Evolutionary conservation across 2,329 filamentous ascomycete genomes (phyloP), one percentile per base, ranked within the genome.

Genomic region (Talaromyces rugulosus): DNA sequence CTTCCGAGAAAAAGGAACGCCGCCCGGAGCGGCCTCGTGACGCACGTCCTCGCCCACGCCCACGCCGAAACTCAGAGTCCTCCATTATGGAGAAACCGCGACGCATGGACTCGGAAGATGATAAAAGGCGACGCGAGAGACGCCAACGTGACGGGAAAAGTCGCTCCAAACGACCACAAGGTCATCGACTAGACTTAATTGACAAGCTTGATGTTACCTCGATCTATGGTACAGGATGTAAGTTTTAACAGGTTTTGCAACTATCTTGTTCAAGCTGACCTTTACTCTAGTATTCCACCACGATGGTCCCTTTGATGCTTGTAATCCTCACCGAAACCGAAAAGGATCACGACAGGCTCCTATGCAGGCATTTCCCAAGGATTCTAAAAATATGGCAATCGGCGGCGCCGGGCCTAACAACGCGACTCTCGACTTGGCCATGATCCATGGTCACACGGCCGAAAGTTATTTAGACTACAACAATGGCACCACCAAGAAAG

Each of bases 161-260:
- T 28, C 69, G 80, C 71, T 76, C 66, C 30, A 64, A 72, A 23
- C 76, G 75, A 62, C 75, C 75, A 59, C 75, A 74, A 62, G 74
- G 74, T 56, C 72, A 77, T 57, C 71, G 73, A 60, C 76, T 98
- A 66, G 95, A 99, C 74, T 85, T 98, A 53, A 98, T 99, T 70
- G 95, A 99, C 79, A 94, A 97, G 75, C 82, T 99, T 66, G 95
- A 98, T 79, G 93, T 95, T 65, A 97, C 93, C 4, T 93, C 93
- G 74, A 96, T 98, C 68, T 97, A 96, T 72, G 94, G 95, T 62
- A 91, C 90, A 70, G 93, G 94, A 77, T 81, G 92, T 96, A 82
- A 79, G 91, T 87, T 27, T 36, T 50, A 30, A 18, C 30, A 30
- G 23, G 33, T 9, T 1, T 14, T 36, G 18, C 5, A 11, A 18